Percentiles rank a stretch among this genome's conserved stretches.
Conservation (phyloP, 345 rosid genomes). For the Citrus trifoliata region DNA sequence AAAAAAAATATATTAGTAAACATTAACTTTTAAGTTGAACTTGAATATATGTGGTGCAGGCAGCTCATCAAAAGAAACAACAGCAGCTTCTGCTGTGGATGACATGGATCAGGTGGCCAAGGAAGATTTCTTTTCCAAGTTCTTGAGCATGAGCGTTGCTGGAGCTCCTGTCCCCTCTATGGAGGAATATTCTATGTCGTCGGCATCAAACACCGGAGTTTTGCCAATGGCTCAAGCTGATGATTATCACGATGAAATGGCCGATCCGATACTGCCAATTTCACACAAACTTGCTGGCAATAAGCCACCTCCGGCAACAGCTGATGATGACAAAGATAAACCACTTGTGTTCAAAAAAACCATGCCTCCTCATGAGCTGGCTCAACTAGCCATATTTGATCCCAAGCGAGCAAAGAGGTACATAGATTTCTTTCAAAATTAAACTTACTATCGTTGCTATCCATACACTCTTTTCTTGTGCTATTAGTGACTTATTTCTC, state of each 20-base stretch:
- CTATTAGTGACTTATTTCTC: not conserved
- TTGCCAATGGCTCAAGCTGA: not conserved
- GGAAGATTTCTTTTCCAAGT: not conserved
- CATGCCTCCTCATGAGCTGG: constrained; percentile 9
- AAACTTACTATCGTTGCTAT: not conserved
- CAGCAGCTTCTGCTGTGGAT: not conserved
- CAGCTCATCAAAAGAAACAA: not conserved
- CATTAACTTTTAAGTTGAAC: not conserved
- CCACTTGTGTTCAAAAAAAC: not conserved
- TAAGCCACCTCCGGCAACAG: not conserved
- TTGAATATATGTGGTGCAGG: no score
- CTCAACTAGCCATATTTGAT: constrained; percentile 3
- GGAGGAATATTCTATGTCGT: not conserved
- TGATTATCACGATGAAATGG: not conserved
- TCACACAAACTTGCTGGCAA: not conserved
- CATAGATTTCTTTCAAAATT: not conserved
- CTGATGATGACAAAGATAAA: not conserved
- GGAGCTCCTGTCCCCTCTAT: not conserved
- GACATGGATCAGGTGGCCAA: not conserved
- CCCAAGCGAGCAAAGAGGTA: constrained; percentile 25
- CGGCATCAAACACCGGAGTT: not conserved
- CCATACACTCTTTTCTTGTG: not conserved
- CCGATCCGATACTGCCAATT: not conserved
- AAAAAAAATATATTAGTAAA: no score
- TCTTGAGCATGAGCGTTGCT: not conserved